phyloP scores from a whole-genome alignment of 805 yeast species.

The Schwanniomyces yamadae region DNA sequence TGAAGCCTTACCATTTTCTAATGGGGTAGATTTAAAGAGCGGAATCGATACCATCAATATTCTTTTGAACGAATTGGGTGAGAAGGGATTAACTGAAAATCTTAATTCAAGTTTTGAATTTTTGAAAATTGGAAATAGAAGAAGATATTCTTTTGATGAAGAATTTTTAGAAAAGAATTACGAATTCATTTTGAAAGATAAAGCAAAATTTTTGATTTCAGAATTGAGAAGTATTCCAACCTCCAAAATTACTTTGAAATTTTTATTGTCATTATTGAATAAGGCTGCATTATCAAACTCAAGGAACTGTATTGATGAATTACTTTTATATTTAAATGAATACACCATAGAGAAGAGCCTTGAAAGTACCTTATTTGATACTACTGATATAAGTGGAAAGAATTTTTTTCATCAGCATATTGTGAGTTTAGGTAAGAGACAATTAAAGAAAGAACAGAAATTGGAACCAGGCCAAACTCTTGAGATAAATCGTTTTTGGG shows the following conservation, averaged over 20 bases:
- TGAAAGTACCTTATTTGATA: slow-evolving; percentile 41
- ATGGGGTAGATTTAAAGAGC: slow-evolving; percentile 58
- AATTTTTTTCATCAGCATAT: slow-evolving; percentile 85
- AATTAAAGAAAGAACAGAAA: slow-evolving; percentile 26
- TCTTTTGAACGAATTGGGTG: slow-evolving; percentile 53
- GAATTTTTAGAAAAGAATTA: slow-evolving; percentile 20
- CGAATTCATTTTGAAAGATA: slow-evolving; percentile 37
- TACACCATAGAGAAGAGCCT: slow-evolving; percentile 33
- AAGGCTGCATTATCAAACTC: slow-evolving; percentile 61
- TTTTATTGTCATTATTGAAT: slow-evolving; percentile 59
- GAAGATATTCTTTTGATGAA: slow-evolving; percentile 26
- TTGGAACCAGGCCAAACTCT: slow-evolving; percentile 46
- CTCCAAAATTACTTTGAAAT: slow-evolving; percentile 51
- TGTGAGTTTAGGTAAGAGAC: slow-evolving; percentile 71
- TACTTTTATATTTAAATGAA: slow-evolving; percentile 48
- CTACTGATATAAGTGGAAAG: slow-evolving; percentile 74
- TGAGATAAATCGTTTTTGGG: slow-evolving; percentile 48
- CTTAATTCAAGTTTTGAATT: slow-evolving; percentile 12
- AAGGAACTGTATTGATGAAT: slow-evolving; percentile 53
- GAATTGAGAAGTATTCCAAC: slow-evolving; percentile 39
- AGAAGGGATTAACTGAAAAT: slow-evolving; percentile 11
- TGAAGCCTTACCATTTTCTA: slow-evolving; percentile 73
- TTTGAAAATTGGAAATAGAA: slow-evolving; percentile 22
- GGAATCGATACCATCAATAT: slow-evolving; percentile 53
- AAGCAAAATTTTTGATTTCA: slow-evolving; percentile 41